Conservation (phyloP, 1,284 basidiomycete species). For the Ganoderma multipileum region DNA sequence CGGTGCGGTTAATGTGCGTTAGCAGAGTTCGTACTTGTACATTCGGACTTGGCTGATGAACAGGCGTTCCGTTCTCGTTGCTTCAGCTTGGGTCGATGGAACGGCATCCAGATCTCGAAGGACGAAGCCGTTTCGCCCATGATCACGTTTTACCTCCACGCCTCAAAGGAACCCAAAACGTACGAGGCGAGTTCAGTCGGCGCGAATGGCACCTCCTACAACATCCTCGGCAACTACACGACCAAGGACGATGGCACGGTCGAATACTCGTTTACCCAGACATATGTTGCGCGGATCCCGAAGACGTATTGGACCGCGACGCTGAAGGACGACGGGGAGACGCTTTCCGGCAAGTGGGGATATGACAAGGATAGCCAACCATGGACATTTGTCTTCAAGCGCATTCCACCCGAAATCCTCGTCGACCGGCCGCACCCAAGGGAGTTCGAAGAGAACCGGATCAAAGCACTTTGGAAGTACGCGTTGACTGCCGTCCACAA, state of each 20-base stretch:
- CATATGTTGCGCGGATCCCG: constrained; percentile 16
- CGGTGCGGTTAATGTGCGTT: constrained; percentile 11
- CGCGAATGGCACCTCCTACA: constrained; percentile 13
- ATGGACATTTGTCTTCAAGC: constrained; percentile 20
- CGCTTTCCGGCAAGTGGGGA: constrained; percentile 24
- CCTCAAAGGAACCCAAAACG: constrained; percentile 5
- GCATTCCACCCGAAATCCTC: constrained; percentile 16
- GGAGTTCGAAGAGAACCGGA: constrained; percentile 4
- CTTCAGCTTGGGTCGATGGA: constrained; percentile 18
- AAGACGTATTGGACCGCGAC: constrained; percentile 15
- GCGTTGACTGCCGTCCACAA: constrained; percentile 12
- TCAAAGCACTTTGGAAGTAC: constrained; percentile 21
- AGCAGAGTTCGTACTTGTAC: neutral
- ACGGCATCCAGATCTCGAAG: constrained; percentile 7
- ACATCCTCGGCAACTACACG: constrained; percentile 13
- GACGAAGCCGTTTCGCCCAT: constrained; percentile 7
- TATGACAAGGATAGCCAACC: constrained; percentile 10
- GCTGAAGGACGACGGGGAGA: constrained; percentile 18
- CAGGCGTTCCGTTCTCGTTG: neutral
- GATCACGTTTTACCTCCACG: constrained; percentile 18
- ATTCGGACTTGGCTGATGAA: too few species aligned
- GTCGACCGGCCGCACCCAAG: constrained; percentile 14
- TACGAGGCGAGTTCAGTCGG: constrained; percentile 12
- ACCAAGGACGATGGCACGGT: constrained; percentile 7
- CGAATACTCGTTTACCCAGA: constrained; percentile 19